A percentile compares a stretch with the other conserved stretches of the same genome.
phyloP scores from a whole-genome alignment of 805 yeast species.

The Candida qinlingensis region DNA sequence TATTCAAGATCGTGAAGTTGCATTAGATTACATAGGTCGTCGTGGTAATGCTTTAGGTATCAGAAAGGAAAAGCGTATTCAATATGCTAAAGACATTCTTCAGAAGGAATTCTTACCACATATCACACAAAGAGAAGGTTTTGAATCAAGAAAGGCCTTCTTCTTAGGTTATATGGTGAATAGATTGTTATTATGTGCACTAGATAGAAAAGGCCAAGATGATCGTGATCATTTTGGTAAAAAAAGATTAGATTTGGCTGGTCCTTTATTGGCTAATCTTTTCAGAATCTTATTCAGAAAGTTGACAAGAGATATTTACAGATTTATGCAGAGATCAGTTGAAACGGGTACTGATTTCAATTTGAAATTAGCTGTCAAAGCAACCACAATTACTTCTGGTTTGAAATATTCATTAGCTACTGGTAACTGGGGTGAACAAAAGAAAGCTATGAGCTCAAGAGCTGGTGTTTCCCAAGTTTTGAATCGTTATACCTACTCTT shows the following conservation, averaged over 20 bases:
- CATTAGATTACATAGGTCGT: conserved; percentile 95
- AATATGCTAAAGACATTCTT: conserved; percentile 93
- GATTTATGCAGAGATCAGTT: conserved; percentile 98
- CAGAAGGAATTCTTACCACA: conserved; percentile 96
- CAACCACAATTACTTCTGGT: conserved; percentile 96
- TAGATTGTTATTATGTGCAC: conserved; percentile 87
- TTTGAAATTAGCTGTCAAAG: conserved; percentile 92
- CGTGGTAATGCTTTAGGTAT: conserved; percentile 97
- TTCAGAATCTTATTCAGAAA: conserved; percentile 93
- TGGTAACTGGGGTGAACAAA: conserved; percentile 99
- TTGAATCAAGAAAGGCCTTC: conserved; percentile 93
- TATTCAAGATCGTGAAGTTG: conserved; percentile 96
- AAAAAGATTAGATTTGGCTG: conserved; percentile 96
- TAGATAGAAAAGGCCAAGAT: conserved; percentile 96
- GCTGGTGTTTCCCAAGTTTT: conserved; percentile 99
- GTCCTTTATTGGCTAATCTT: conserved; percentile 92
- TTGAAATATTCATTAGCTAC: conserved; percentile 96
- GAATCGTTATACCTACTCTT: conserved; percentile 95
- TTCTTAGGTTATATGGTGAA: conserved; percentile 98
- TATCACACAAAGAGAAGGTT: conserved; percentile 95
- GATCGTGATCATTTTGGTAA: conserved; percentile 99
- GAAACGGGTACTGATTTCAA: conserved; percentile 97
- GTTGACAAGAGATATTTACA: conserved; percentile 91
- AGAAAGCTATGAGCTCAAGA: conserved; percentile 96
- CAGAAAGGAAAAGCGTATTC: conserved; percentile 95